Evolutionary conservation across 2,329 filamentous ascomycete species (phyloP).

Genomic region (Aureobasidium lini): DNA sequence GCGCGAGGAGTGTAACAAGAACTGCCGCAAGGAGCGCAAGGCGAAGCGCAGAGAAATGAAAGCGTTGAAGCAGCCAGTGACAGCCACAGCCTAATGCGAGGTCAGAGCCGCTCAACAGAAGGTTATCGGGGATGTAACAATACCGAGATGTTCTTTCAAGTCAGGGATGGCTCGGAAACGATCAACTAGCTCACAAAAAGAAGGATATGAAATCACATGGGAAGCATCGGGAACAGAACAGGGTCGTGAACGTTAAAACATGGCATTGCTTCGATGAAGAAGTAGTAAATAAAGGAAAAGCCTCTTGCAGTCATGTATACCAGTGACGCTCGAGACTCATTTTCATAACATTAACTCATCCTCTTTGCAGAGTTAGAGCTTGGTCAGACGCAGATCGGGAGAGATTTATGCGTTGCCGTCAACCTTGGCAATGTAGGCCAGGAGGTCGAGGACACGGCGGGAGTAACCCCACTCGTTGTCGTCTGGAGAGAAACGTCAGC

Average conservation of each 20-base stretch:
- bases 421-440: slow-evolving; percentile 35
- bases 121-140: too few relatives aligned
- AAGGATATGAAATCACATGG: neutral
- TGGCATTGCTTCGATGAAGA: slow-evolving; percentile 1
- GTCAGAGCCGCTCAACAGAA: too few relatives aligned
- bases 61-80: too few relatives aligned
- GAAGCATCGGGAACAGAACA: neutral
- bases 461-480: slow-evolving; percentile 95
- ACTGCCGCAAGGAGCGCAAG: too few relatives aligned
- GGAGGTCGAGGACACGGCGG: slow-evolving; percentile 57
- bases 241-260: neutral
- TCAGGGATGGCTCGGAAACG: too few relatives aligned
- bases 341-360: slow-evolving; percentile 5
- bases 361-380: neutral
- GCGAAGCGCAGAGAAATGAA: too few relatives aligned
- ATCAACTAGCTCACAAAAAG: too few relatives aligned
- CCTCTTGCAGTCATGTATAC: neutral
- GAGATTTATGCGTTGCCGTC: slow-evolving; percentile 26
- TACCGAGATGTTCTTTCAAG: too few relatives aligned
- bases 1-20: too few relatives aligned
- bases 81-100: too few relatives aligned
- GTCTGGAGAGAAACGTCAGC: slow-evolving; percentile 38
- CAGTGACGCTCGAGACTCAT: slow-evolving; percentile 1
- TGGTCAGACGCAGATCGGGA: slow-evolving; percentile 7
- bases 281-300: slow-evolving; percentile 1